A percentile compares a stretch with the other conserved stretches of the same genome.
Evolutionary conservation across 352 stramenopile genomes (phyloP).

Genomic region (Blastocystis sp.): DNA sequence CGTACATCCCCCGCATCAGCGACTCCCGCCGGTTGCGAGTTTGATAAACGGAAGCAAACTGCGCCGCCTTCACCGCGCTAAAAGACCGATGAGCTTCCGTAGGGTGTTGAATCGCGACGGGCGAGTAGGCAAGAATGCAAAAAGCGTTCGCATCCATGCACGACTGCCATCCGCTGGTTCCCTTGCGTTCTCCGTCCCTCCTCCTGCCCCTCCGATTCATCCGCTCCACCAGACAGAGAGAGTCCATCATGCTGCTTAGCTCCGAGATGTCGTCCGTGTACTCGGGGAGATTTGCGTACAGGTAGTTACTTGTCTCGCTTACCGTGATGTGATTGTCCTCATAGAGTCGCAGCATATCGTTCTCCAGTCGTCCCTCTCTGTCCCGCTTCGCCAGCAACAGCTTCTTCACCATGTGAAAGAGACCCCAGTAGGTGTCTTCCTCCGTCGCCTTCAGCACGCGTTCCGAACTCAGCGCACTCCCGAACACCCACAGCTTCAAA

Average conservation of each 20-base stretch:
- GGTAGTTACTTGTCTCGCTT: not conserved
- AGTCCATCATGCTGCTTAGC: not conserved
- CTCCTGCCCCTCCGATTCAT: not conserved
- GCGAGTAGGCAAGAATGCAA: not conserved
- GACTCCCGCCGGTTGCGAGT: not conserved
- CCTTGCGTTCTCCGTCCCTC: not conserved
- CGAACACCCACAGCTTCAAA: conserved; percentile 24
- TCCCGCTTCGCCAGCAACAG: conserved; percentile 13
- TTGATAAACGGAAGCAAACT: not conserved
- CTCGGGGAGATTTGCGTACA: conserved; percentile 1
- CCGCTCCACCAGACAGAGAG: not conserved
- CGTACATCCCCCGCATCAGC: not conserved
- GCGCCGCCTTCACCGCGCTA: not conserved
- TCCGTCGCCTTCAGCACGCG: not conserved
- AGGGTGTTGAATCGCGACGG: not conserved
- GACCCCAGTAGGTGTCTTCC: conserved; percentile 15
- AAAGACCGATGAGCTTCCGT: not conserved
- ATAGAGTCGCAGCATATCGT: not conserved
- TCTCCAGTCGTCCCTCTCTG: not conserved
- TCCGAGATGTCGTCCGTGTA: conserved; percentile 4
- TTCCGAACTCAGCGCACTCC: not conserved
- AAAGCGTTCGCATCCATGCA: not conserved
- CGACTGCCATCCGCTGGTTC: not conserved
- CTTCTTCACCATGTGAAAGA: conserved; percentile 55
- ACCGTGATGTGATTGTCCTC: conserved; percentile 17